Evolutionary conservation across 2,329 filamentous ascomycete species (phyloP).

Genomic region (Mycosphaerelloides madeirae): DNA sequence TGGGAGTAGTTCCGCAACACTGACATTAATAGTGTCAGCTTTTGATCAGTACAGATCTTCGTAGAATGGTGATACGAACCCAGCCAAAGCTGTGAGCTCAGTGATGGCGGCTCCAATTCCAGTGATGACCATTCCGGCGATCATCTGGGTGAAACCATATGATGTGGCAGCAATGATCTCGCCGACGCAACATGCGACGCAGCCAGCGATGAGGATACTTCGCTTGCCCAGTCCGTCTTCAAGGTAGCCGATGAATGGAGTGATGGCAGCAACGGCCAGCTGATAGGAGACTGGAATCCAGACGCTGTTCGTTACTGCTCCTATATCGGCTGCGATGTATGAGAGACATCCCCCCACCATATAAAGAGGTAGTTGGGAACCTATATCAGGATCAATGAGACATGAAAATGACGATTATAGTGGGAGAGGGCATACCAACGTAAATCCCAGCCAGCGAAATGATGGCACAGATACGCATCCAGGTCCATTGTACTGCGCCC

Average conservation of each 20-base stretch:
- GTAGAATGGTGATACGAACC: neutral
- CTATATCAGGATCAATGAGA: neutral
- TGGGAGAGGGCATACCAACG: no score
- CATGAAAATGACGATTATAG: neutral
- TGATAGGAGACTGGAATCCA: conserved; percentile 14
- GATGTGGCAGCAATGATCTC: conserved; percentile 13
- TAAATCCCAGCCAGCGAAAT: no score
- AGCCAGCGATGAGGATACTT: conserved; percentile 10
- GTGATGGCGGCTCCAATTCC: conserved; percentile 12
- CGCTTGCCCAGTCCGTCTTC: conserved; percentile 13
- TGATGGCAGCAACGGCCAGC: conserved; percentile 14
- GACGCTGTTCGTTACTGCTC: conserved; percentile 5
- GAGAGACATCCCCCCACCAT: conserved; percentile 11
- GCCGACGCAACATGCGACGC: conserved; percentile 5
- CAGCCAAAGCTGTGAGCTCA: conserved; percentile 15
- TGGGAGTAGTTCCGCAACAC: conserved; percentile 5
- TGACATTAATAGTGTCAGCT: neutral
- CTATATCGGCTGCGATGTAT: conserved; percentile 12
- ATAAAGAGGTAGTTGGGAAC: conserved; percentile 13
- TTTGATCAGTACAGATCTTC: neutral
- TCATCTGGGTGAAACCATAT: conserved; percentile 9
- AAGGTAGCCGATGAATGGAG: conserved; percentile 15
- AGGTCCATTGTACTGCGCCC: no score
- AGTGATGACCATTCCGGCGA: conserved; percentile 10
- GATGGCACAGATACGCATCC: no score